phyloP scores from a whole-genome alignment of 768 basidiomycete genomes.

The Tylopilus plumbeoviolaceoides region DNA sequence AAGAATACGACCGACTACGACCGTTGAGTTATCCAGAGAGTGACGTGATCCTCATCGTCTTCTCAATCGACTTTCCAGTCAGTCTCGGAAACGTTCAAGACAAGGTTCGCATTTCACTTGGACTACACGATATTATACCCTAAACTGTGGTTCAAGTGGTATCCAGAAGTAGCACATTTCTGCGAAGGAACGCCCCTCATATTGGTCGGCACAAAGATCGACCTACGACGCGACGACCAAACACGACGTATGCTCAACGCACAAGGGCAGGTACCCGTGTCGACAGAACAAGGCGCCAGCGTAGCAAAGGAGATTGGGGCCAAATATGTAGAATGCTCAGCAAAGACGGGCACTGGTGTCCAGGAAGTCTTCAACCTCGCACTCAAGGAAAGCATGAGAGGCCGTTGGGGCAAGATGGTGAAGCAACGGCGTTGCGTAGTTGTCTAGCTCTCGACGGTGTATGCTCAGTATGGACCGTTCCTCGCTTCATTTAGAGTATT shows the following conservation, averaged over 20 bases:
- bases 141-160: conserved; percentile 58
- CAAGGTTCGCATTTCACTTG: conserved; percentile 50
- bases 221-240: conserved; percentile 81
- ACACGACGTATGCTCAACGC: conserved; percentile 87
- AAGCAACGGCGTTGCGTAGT: conserved; percentile 73
- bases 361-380: conserved; percentile 91
- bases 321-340: conserved; percentile 89
- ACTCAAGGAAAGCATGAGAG: conserved; percentile 82
- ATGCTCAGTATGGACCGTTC: conserved; percentile 10
- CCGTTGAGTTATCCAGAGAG: conserved; percentile 86
- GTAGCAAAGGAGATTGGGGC: conserved; percentile 94
- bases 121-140: neutral
- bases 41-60: conserved; percentile 90
- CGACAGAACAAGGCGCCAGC: conserved; percentile 74
- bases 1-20: conserved; percentile 90
- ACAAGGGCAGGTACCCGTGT: conserved; percentile 81
- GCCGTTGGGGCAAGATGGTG: conserved; percentile 69
- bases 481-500: conserved; percentile 21
- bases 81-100: conserved; percentile 88
- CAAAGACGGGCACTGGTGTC: conserved; percentile 87
- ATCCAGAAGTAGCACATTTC: conserved; percentile 89
- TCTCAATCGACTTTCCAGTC: conserved; percentile 89
- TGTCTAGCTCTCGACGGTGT: conserved; percentile 20
- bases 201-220: conserved; percentile 91
- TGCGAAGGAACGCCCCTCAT: conserved; percentile 87